These are phyloP conservation scores for Pestalotiopsis sp. DNA, from an alignment of 2,329 filamentous ascomycete species.

Conservation along the genomic window DNA sequence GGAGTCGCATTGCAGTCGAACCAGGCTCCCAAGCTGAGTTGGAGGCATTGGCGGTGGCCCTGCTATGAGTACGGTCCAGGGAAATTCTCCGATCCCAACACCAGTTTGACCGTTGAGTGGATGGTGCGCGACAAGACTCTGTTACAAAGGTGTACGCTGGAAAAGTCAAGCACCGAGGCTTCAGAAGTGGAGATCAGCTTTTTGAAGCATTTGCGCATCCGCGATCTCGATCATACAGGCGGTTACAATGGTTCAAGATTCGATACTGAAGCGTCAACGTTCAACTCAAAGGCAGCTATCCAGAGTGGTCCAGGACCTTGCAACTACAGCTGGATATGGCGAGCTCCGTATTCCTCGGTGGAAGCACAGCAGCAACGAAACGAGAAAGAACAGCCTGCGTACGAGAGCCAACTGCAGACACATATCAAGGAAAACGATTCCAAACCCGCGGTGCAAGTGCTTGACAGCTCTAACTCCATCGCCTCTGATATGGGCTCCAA, in stretches of 20 bases:
- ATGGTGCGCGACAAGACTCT: constrained; percentile 10
- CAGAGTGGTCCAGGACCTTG: background rate
- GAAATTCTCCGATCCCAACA: background rate
- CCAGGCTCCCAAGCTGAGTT: background rate
- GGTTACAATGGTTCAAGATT: background rate
- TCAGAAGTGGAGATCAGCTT: background rate
- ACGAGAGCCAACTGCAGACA: no score
- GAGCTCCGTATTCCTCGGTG: background rate
- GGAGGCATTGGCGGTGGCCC: background rate
- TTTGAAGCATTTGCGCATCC: constrained; percentile 8
- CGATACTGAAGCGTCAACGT: background rate
- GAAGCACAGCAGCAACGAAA: background rate
- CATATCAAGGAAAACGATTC: no score
- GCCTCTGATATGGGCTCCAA: no score
- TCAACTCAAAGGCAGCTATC: background rate
- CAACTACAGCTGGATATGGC: background rate
- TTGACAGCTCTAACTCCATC: no score
- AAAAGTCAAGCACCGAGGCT: background rate
- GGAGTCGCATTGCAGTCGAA: background rate
- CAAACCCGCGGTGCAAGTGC: no score
- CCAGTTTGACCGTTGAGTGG: constrained; percentile 12
- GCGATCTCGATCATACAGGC: constrained; percentile 11
- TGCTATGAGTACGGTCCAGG: background rate
- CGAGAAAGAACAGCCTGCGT: background rate
- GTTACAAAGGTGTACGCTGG: constrained; percentile 10